Percentiles rank a stretch among this genome's conserved stretches.
phyloP scores from a whole-genome alignment of 2,329 filamentous ascomycete genomes.

The Colletotrichum graminicola region DNA sequence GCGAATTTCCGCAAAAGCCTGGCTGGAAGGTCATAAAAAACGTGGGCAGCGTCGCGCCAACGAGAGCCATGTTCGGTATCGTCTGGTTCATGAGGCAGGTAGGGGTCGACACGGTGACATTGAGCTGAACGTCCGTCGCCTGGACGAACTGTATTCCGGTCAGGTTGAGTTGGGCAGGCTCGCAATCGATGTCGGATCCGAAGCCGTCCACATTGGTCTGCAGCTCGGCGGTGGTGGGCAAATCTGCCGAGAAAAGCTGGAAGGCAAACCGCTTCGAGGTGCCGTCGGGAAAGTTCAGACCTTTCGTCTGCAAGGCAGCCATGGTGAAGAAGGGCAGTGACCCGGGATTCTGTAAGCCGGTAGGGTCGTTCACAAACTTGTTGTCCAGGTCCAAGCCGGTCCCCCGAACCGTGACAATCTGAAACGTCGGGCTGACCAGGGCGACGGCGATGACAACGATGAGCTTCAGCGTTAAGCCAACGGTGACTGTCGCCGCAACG shows the following conservation, averaged over 20 bases:
- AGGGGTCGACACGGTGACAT: constrained; percentile 47
- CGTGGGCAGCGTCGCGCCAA: constrained; percentile 36
- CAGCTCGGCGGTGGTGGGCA: constrained; percentile 45
- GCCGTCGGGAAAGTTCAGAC: constrained; percentile 49
- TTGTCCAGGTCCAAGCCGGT: constrained; percentile 47
- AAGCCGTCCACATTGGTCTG: constrained; percentile 53
- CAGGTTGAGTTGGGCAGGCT: constrained; percentile 47
- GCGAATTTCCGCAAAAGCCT: constrained; percentile 43
- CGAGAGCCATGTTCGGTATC: constrained; percentile 42
- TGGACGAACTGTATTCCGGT: constrained; percentile 44
- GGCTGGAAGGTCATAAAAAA: constrained; percentile 45
- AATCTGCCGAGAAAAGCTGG: constrained; percentile 49
- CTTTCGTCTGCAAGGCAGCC: constrained; percentile 48
- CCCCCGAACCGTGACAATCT: constrained; percentile 45
- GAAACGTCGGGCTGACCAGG: constrained; percentile 51
- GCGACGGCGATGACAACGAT: constrained; percentile 53
- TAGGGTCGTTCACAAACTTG: constrained; percentile 47
- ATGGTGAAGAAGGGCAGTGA: constrained; percentile 51
- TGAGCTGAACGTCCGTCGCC: constrained; percentile 44
- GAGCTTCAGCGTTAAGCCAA: constrained; percentile 50
- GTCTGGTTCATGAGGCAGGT: constrained; percentile 43
- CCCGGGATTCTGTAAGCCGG: constrained; percentile 45
- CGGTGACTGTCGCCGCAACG: constrained; percentile 47
- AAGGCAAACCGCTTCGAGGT: constrained; percentile 51
- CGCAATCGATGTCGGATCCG: constrained; percentile 49